Conservation (phyloP, 345 rosid species). For the Rhodomyrtus tomentosa region DNA sequence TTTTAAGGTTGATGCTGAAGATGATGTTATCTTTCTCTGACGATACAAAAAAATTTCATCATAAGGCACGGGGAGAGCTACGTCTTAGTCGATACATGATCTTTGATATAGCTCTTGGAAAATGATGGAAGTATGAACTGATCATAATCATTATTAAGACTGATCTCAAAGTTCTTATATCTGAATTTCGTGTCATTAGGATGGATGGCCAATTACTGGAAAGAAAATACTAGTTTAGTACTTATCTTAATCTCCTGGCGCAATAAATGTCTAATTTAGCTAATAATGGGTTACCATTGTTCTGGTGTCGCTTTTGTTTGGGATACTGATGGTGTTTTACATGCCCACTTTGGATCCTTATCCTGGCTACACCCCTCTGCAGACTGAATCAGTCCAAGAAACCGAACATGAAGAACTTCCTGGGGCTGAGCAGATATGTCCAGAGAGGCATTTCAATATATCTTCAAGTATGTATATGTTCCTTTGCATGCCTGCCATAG, state of each 20-base stretch:
- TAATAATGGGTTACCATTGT: conserved; percentile 2
- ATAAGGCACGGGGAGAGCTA: not conserved
- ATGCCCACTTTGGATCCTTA: conserved; percentile 81
- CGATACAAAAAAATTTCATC: not conserved
- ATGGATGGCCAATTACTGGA: not conserved
- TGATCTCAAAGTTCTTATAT: not conserved
- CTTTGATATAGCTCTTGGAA: not conserved
- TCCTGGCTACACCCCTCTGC: conserved; percentile 72
- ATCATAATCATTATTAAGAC: not conserved
- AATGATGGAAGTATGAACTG: not conserved
- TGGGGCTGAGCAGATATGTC: conserved; percentile 81
- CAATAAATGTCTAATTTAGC: not conserved
- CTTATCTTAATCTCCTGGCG: not conserved
- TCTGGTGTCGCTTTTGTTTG: conserved; percentile 65
- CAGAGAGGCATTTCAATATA: conserved; percentile 67
- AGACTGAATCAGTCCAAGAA: conserved; percentile 40
- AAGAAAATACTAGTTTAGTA: not conserved
- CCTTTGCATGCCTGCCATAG: not conserved
- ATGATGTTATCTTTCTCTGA: not conserved
- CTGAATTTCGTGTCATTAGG: not conserved
- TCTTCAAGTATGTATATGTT: conserved; percentile 54
- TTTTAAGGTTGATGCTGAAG: not conserved
- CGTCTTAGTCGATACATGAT: not conserved
- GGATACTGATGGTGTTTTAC: conserved; percentile 61
- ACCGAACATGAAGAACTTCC: conserved; percentile 85